Conservation (phyloP, 352 stramenopile genomes). For the Phytophthora sp. region DNA sequence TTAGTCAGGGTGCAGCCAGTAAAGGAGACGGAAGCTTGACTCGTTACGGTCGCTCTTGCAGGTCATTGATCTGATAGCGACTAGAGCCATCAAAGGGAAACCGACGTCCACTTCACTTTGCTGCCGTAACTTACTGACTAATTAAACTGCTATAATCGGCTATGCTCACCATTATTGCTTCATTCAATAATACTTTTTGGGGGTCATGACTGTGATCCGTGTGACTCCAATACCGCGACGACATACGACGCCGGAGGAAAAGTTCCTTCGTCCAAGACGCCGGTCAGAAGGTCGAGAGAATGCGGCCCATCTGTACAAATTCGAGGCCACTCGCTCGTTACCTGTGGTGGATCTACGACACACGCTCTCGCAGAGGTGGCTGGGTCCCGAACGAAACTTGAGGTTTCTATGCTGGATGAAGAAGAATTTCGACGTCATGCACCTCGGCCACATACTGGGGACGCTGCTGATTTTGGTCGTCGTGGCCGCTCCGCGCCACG, state of each 20-base stretch:
- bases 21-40: no score
- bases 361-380: constrained; percentile 16
- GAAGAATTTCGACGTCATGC: constrained; percentile 23
- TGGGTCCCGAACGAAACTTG: constrained; percentile 7
- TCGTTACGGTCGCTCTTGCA: no score
- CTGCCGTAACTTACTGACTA: no score
- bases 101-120: background rate
- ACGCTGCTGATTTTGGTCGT: constrained; percentile 11
- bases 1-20: no score
- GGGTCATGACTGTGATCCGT: constrained; percentile 12
- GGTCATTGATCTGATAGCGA: no score
- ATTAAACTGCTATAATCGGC: no score
- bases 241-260: constrained; percentile 17
- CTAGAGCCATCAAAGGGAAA: no score
- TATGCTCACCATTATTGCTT: no score
- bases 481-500: constrained; percentile 12
- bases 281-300: constrained; percentile 8
- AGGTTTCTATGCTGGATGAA: constrained; percentile 29
- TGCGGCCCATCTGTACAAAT: constrained; percentile 13
- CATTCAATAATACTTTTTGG: background rate
- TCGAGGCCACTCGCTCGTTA: constrained; percentile 22
- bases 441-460: constrained; percentile 10
- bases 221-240: constrained; percentile 9
- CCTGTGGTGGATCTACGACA: constrained; percentile 27
- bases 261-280: constrained; percentile 8